These are phyloP conservation scores for Cordia subcordata DNA, from an alignment of 257 asterid species.

Conservation along the genomic window DNA sequence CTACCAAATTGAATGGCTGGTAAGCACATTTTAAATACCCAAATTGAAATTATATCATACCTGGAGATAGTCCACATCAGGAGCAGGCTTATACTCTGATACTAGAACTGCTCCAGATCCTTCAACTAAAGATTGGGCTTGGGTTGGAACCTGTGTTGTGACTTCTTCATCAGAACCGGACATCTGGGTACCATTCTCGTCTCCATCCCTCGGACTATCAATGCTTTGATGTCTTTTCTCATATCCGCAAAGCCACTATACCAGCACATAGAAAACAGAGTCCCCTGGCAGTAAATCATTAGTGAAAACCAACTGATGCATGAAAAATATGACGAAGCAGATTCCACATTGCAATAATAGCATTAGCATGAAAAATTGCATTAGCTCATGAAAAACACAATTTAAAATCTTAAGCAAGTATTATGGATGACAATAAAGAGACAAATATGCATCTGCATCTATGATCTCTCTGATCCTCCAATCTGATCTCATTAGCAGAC, in stretches of 20 bases:
- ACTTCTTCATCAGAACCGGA: conserved; percentile 70
- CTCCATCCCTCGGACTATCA: conserved; percentile 37
- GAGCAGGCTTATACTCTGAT: conserved; percentile 65
- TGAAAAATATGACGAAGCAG: conserved; percentile 16
- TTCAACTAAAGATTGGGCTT: conserved; percentile 74
- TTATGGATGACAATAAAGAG: background rate
- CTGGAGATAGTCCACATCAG: conserved; percentile 98
- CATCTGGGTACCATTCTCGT: conserved; percentile 46
- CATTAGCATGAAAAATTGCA: background rate
- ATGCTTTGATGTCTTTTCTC: conserved; percentile 36
- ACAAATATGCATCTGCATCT: background rate
- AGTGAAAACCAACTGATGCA: conserved; percentile 72
- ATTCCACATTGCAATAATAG: conserved; percentile 2
- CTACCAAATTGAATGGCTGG: background rate
- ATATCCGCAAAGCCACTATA: conserved; percentile 79
- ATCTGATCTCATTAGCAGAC: too few relatives aligned
- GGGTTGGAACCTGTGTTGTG: conserved; percentile 70
- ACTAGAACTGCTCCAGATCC: conserved; percentile 77
- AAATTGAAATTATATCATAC: conserved; percentile 27
- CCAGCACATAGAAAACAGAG: conserved; percentile 91
- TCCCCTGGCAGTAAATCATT: conserved; percentile 89
- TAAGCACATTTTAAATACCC: background rate
- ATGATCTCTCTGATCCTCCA: too few relatives aligned
- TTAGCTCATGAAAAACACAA: background rate
- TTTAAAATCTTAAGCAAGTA: background rate